Conservation (phyloP, 2,329 filamentous ascomycete species). For the Rhinocladiella mackenziei region DNA sequence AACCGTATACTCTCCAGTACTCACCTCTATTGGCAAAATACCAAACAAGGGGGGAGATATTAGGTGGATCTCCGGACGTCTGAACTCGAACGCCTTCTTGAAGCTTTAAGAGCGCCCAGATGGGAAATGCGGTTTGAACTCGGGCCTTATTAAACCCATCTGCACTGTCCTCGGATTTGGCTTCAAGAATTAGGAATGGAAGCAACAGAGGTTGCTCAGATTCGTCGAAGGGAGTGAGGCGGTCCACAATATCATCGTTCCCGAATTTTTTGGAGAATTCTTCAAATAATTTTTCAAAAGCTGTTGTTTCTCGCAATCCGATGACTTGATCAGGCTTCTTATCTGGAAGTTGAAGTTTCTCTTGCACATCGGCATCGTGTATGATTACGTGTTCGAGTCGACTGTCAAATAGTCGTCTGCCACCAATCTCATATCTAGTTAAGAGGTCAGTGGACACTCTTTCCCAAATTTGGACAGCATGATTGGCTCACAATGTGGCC, state of each 20-base stretch:
- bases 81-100: neutral
- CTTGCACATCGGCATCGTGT: neutral
- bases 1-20: neutral
- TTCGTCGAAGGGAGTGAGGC: neutral
- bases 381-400: neutral
- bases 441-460: neutral
- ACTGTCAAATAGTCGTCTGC: neutral
- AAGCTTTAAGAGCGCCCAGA: neutral
- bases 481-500: neutral
- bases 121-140: neutral
- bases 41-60: conserved; percentile 1
- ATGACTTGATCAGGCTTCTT: neutral
- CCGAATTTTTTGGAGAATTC: neutral
- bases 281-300: neutral
- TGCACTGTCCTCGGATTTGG: conserved; percentile 3
- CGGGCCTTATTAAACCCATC: neutral
- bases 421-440: neutral
- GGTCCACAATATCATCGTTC: neutral
- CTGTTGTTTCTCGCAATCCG: neutral
- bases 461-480: neutral
- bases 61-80: neutral
- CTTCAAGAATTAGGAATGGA: conserved; percentile 1
- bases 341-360: neutral
- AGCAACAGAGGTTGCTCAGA: neutral
- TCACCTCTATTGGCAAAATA: conserved; percentile 1